phyloP scores from a whole-genome alignment of 129 eudicot genomes.

The Flaveria trinervia region DNA sequence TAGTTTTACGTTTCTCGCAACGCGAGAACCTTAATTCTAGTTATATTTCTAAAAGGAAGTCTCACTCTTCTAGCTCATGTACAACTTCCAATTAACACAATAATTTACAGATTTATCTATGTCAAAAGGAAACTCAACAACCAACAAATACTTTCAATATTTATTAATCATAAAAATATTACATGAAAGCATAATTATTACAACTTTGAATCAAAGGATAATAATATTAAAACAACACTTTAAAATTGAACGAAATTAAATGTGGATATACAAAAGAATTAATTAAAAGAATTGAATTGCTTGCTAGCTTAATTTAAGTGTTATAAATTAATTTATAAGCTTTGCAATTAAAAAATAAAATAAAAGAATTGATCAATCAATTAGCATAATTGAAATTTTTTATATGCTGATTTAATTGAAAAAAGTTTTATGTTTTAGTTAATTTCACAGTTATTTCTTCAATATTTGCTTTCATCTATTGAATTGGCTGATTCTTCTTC shows the following conservation, averaged over 20 bases:
- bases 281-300: slow-evolving; percentile 1
- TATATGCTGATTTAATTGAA: slow-evolving; percentile 1
- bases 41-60: too few species aligned
- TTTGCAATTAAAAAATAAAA: not conserved
- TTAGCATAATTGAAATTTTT: not conserved
- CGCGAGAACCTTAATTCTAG: too few species aligned
- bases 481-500: slow-evolving; percentile 28
- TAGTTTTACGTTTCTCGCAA: too few species aligned
- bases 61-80: not conserved
- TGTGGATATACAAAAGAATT: slow-evolving; percentile 10
- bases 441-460: slow-evolving; percentile 17
- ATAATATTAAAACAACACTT: not conserved
- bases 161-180: not conserved
- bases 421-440: not conserved
- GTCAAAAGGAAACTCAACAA: not conserved
- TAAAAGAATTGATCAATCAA: not conserved
- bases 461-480: not conserved
- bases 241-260: not conserved
- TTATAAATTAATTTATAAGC: not conserved
- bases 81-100: not conserved
- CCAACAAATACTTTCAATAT: not conserved
- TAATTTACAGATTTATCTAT: not conserved
- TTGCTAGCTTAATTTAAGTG: not conserved
- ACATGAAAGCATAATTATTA: slow-evolving; percentile 8
- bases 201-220: not conserved